These are phyloP conservation scores for Nigrospora sphaerica DNA, from an alignment of 2,329 filamentous ascomycete species.

Conservation along the genomic window DNA sequence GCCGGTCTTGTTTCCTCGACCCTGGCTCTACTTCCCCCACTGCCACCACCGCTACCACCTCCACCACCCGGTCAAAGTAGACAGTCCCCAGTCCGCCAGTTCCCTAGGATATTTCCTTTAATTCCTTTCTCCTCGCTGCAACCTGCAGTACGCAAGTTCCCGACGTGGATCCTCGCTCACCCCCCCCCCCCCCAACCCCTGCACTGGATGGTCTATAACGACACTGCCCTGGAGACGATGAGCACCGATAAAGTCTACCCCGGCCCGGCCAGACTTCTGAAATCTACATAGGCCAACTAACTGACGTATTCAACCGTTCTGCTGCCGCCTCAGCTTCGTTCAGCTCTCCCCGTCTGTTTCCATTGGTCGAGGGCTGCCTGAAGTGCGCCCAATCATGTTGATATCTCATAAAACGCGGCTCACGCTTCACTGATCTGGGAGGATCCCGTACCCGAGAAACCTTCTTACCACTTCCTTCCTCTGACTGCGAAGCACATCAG, in stretches of 20 bases:
- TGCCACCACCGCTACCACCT: constrained; percentile 15
- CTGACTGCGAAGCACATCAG: constrained; percentile 11
- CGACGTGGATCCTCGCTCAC: constrained; percentile 27
- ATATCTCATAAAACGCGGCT: constrained; percentile 31
- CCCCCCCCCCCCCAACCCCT: not conserved
- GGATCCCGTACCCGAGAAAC: constrained; percentile 16
- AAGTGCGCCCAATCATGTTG: constrained; percentile 36
- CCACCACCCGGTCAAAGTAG: constrained; percentile 10
- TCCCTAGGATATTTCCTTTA: constrained; percentile 17
- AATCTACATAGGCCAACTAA: constrained; percentile 28
- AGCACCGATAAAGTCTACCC: constrained; percentile 27
- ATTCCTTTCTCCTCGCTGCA: constrained; percentile 14
- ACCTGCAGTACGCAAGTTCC: constrained; percentile 24
- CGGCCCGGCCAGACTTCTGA: constrained; percentile 26
- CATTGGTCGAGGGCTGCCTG: constrained; percentile 30
- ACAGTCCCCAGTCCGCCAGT: constrained; percentile 15
- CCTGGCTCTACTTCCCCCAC: constrained; percentile 18
- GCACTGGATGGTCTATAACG: constrained; percentile 15
- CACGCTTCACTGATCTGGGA: constrained; percentile 30
- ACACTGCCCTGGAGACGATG: constrained; percentile 27
- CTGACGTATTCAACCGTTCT: constrained; percentile 28
- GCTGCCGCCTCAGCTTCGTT: constrained; percentile 20
- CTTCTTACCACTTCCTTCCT: constrained; percentile 24
- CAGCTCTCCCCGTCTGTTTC: constrained; percentile 20
- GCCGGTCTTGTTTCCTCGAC: constrained; percentile 16